Evolutionary conservation across 2,329 filamentous ascomycete genomes (phyloP), one percentile per base, ranked within the genome.

Genomic region (Trichoderma koningiopsis): DNA sequence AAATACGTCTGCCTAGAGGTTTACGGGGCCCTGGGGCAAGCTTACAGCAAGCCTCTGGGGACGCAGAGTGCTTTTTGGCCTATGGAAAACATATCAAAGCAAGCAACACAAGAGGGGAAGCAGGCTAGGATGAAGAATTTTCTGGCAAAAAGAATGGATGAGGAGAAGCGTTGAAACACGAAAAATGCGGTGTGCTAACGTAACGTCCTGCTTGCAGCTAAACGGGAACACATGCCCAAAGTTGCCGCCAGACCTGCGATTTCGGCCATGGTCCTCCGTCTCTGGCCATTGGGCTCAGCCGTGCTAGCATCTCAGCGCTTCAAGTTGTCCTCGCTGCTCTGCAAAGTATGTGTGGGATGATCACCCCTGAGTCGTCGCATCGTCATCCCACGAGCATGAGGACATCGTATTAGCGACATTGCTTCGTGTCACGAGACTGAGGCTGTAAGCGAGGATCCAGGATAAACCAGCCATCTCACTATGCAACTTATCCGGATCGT

Each of bases 1-100:
- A 61, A 70, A 70, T 70, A 27, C 49, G 68, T 70, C 68, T 70
- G 68, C 68, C 68, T 70, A 70, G 63, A 68, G 24, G 35, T 37
- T 29, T 55, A 69, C 55, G 68, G 59, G 68, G 68, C 61, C 33
- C 53, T 65, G 59, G 53, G 60, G 52, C 24, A 27, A 24, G 37
- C 52, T 59, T 67, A 62, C 40, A 47, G 62, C 62, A 69, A 69
- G 68, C 68, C 61, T 69, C 62, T 69, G 66, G 66, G 31, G 66
- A 53, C 63, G 33, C 35, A 29, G 35, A 35, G 37, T 65, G 62
- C 53, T 29, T 47, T 57, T 49, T 65, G 31, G 27, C 10, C 63
- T 29, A 24, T 11, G n/a, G n/a, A 49, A 24, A 11, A 40, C 47
- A 55, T 49, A 52, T 29, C 62, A 24, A 47, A 47, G 52, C 33